Evolutionary conservation across 2,329 filamentous ascomycete species (phyloP).

Genomic region (Neoscytalidium dimidiatum): DNA sequence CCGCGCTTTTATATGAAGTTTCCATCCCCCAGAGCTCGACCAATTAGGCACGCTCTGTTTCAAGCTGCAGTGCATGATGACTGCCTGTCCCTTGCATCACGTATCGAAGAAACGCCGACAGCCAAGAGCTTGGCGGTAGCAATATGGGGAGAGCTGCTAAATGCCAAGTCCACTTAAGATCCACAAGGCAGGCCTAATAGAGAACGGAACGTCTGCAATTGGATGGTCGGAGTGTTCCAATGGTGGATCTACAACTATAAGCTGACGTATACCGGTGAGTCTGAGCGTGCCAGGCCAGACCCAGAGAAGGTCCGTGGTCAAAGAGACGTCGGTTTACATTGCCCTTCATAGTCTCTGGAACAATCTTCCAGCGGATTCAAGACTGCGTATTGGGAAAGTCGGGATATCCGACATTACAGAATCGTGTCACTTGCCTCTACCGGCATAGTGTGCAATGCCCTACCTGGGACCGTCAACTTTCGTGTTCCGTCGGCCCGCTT

Average conservation of each 20-base stretch:
- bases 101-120: not conserved
- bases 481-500: not conserved
- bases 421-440: not conserved
- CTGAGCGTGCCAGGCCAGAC: not conserved
- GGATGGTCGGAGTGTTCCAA: not conserved
- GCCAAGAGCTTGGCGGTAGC: not conserved
- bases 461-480: not conserved
- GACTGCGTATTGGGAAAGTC: not conserved
- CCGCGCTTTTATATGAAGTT: not conserved
- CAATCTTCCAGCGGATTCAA: not conserved
- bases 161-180: not conserved
- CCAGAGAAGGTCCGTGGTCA: not conserved
- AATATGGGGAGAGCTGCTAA: not conserved
- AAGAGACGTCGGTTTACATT: not conserved
- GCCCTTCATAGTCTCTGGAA: not conserved
- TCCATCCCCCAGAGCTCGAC: not conserved
- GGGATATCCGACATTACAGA: not conserved
- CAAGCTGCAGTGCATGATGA: not conserved
- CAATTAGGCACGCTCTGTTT: not conserved
- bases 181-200: not conserved
- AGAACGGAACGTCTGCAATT: not conserved
- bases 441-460: not conserved
- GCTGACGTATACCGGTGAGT: not conserved
- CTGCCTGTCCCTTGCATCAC: not conserved
- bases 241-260: not conserved